Base-by-base conservation (phyloP, 2,329 filamentous ascomycete species). In the Fusarium stilboides region DNA sequence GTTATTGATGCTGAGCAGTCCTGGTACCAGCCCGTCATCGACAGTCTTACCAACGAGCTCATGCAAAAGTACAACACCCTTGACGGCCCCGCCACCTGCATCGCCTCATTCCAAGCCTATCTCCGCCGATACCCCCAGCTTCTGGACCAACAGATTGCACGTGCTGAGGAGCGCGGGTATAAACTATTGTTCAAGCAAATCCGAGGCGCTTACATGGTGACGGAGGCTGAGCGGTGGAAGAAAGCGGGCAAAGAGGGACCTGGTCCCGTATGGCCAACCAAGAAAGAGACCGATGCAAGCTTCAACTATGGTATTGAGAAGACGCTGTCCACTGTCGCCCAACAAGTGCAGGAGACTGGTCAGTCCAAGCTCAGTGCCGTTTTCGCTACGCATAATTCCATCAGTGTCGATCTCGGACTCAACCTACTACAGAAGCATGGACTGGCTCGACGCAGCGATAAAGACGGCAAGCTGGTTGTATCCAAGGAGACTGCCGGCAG, bases 1-100 rank as follows among this genome's bases (percentile, higher is more conserved):
- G 65, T 72, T 17, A 69, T 72, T 26, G 69, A 72, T 54, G 68
- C 68, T 1, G 69, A 70, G 39, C 65, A 72, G 28, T 58, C 68
- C 8, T 72, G 68, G 69, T 72, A 70, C 40, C 62, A 72, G 17
- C 68, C 69, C 14, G 68, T 70, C 3, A 67, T 72, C 22, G 69
- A 70, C 51, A 61, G 51, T 24, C 28, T 72, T 7, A 69, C 62
- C 13, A 65, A 70, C n/a, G 65, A 70, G 44, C 62, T 72, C 15
- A 72, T 72, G 69, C 69, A 72, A 61, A 66, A 62, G 46, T 72
- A 72, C 54, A 72, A 72, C 50, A 50, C 53, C 12, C 20, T 69
- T 3, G 65, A 56, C 14, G 62, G 62, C 7, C 70, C 70, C 8
- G 68, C 69, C 5, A 72, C 69, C 7, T 72, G 65, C 36, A 70